Base-by-base conservation (phyloP, 768 basidiomycete species). In the Lyophyllum decastes region DNA sequence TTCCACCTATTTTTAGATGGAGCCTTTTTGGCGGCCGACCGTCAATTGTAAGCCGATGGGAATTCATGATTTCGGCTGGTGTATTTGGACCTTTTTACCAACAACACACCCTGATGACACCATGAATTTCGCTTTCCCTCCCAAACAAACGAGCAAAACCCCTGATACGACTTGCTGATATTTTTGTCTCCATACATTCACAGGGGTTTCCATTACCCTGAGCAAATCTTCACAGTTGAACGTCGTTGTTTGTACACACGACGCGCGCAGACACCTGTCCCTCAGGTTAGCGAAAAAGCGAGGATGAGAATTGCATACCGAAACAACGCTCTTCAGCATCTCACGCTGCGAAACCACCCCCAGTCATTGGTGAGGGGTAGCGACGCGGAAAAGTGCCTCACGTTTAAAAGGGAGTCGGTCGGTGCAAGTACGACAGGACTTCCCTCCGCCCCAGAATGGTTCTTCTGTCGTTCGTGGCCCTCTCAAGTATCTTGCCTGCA, bases 131-230 rank as follows among this genome's bases (percentile, higher is more conserved):
- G 27, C 34, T 49, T 30, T 35, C 17, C n/a, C 3, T 54, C 16
- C 52, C 49, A 54, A 58, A 57, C 57, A 58, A 44, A 33, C 52
- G 44, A 52, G 50, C 56, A 63, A 63, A 54, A 11, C 62, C 40
- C 50, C 51, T 27, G 22, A 55, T 58, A 57, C 56, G 46, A 63
- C 62, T 63, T 58, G 62, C 53, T 55, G 57, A 21, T 63, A 63
- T 63, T 63, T 61, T 63, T 58, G 33, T 49, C 35, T 27, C 19
- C 11, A 19, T 19, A 9, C 33, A 14, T 48, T 61, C 51, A 25
- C 51, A 52, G 35, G 53, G 40, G 25, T 46, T 54, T 44, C 27
- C 45, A 50, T 46, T 52, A 25, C 14, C 51, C 51, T 55, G 35
- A 6, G 49, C 41, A 47, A 44, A 27, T 54, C 48, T 12, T 34